Percentiles rank a stretch among this genome's conserved stretches.
phyloP scores from a whole-genome alignment of 169 alveolate genomes.

The Plasmodium ovale region DNA sequence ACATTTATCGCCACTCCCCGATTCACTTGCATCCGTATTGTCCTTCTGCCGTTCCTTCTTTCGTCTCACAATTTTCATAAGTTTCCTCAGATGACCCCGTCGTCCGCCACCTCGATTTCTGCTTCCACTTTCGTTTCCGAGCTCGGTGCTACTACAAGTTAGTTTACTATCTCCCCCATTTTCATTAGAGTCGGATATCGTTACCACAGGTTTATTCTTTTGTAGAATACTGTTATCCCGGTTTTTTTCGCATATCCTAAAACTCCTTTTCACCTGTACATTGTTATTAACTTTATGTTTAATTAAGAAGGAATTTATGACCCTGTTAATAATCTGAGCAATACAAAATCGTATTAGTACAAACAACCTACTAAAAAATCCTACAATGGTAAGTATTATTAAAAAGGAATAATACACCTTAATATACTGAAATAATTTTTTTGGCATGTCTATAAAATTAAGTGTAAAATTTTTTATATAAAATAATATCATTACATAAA shows the following conservation, averaged over 20 bases:
- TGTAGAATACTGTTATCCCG: not conserved
- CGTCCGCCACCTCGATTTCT: too few relatives aligned
- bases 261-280: not conserved
- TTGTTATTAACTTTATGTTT: not conserved
- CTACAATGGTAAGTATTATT: slow-evolving; percentile 39
- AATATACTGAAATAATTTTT: slow-evolving; percentile 27
- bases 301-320: not conserved
- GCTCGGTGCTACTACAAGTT: too few relatives aligned
- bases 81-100: too few relatives aligned
- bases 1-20: too few relatives aligned
- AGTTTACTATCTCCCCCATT: too few relatives aligned
- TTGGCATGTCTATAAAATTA: slow-evolving; percentile 44
- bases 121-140: too few relatives aligned
- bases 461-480: slow-evolving; percentile 49
- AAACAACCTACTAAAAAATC: slow-evolving; percentile 22
- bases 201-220: too few relatives aligned
- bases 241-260: not conserved
- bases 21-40: too few relatives aligned
- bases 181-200: too few relatives aligned
- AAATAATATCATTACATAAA: slow-evolving; percentile 44
- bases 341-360: not conserved
- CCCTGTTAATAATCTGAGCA: not conserved
- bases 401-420: slow-evolving; percentile 49
- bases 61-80: too few relatives aligned
- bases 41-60: too few relatives aligned